phyloP scores from a whole-genome alignment of 768 basidiomycete genomes.

The Tephrocybe sp. region DNA sequence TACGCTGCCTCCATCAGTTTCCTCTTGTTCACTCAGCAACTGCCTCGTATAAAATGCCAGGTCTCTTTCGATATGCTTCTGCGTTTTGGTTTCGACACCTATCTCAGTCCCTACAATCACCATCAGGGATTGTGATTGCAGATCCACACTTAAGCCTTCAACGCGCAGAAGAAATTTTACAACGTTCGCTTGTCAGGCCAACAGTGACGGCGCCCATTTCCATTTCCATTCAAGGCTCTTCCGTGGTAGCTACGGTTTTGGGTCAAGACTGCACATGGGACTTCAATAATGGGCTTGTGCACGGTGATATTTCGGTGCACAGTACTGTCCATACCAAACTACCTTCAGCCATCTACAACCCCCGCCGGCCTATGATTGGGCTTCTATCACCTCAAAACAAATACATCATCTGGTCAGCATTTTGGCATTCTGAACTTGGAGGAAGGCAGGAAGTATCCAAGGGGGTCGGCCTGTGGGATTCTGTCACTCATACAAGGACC shows the following conservation, averaged over 20 bases:
- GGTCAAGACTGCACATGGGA: neutral
- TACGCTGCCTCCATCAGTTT: slow-evolving; percentile 9
- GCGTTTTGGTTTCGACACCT: slow-evolving; percentile 7
- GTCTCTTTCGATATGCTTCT: slow-evolving; percentile 5
- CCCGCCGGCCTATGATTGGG: no score
- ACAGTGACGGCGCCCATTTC: neutral
- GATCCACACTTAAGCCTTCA: neutral
- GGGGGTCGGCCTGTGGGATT: no score
- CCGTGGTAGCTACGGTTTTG: neutral
- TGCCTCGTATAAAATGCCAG: neutral
- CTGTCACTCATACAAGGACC: no score
- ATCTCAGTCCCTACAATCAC: neutral
- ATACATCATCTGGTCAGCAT: no score
- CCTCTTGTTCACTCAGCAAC: neutral
- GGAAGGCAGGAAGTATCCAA: no score
- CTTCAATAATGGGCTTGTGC: neutral
- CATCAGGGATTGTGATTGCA: neutral
- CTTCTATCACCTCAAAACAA: no score
- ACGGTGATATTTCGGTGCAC: neutral
- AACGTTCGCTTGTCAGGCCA: neutral
- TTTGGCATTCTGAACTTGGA: no score
- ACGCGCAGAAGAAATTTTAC: neutral
- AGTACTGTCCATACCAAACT: neutral
- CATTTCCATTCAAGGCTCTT: neutral
- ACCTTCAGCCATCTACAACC: no score